These are phyloP conservation scores for Phytophthora melonis DNA, from an alignment of 352 stramenopile species.

Conservation along the genomic window DNA sequence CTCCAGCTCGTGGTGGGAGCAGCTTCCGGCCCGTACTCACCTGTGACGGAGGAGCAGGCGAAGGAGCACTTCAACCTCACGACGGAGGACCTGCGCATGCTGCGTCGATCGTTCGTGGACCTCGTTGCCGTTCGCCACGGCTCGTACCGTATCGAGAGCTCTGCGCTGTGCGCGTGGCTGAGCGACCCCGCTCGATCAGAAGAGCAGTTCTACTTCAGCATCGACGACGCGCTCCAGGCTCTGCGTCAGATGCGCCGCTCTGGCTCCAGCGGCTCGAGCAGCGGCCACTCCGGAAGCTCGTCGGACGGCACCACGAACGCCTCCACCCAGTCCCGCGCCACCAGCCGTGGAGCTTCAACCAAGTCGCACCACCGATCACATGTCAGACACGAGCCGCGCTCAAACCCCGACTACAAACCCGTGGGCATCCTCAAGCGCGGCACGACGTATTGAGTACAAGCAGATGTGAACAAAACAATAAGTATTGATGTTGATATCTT, in stretches of 20 bases:
- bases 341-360: conserved; percentile 19
- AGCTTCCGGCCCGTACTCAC: conserved; percentile 72
- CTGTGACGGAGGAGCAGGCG: conserved; percentile 75
- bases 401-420: conserved; percentile 49
- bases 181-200: conserved; percentile 55
- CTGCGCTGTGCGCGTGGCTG: conserved; percentile 77
- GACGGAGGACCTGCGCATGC: conserved; percentile 71
- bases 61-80: conserved; percentile 65
- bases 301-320: conserved; percentile 25
- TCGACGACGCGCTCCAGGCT: conserved; percentile 53
- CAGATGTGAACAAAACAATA: conserved; percentile 32
- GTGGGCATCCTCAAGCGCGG: conserved; percentile 69
- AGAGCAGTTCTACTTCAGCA: conserved; percentile 75
- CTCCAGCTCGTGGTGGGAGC: conserved; percentile 78
- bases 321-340: conserved; percentile 17
- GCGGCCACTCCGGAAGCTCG: conserved; percentile 31
- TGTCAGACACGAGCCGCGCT: conserved; percentile 36
- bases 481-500: conserved; percentile 41
- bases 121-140: conserved; percentile 69
- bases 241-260: conserved; percentile 51
- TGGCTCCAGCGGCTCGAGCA: conserved; percentile 23
- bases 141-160: conserved; percentile 81
- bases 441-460: conserved; percentile 30
- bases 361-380: conserved; percentile 33
- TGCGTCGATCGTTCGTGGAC: conserved; percentile 81